Base-by-base conservation (phyloP, 2,329 filamentous ascomycete species). In the Xylariaceae sp. region DNA sequence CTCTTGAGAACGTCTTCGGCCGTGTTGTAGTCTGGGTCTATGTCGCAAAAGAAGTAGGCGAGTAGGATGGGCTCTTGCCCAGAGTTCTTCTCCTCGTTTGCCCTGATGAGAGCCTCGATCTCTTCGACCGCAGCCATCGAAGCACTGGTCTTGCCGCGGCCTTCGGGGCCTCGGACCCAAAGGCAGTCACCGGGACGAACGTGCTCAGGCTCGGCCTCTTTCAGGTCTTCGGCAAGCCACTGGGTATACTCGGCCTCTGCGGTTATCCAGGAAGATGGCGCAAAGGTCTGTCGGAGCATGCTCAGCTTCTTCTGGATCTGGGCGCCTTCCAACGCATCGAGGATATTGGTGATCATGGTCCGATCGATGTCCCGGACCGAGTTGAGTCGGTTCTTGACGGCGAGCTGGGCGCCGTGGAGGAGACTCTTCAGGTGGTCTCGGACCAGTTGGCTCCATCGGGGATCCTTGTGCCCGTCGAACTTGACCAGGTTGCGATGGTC, bases 31-130 rank as follows among this genome's bases (percentile, higher is more conserved):
- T 67, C 64, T 1, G 51, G 32, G 0, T 54, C 51, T 4, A 54
- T 46, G n/a, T 66, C 65, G 34, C 65, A 68, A 27, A 68, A 60
- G 50, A 67, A 68, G 42, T 67, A 67, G 0, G 62, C 62, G 4
- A 67, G 48, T 2, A 65, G 47, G 13, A 59, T 51, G 3, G 55
- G 52, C 2, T 55, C 51, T 31, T 58, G 44, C 3, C 46, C 49
- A 2, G 47, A 42, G 24, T 51, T 52, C 5, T 48, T 43, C 8
- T 52, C 39, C 12, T 46, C 43, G 9, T 48, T 47, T 7, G 37
- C 38, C 16, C 51, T 43, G 7, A 59, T 44, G 9, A 54, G 40
- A 3, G 50, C 50, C 16, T 66, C 61, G 7, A 67, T 59, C 29
- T 61, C 56, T 6, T 62, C 51, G 0, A 68, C 41, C 3, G 59